phyloP scores from a whole-genome alignment of 1,139 yeast genomes.

The Pichia sp. region DNA sequence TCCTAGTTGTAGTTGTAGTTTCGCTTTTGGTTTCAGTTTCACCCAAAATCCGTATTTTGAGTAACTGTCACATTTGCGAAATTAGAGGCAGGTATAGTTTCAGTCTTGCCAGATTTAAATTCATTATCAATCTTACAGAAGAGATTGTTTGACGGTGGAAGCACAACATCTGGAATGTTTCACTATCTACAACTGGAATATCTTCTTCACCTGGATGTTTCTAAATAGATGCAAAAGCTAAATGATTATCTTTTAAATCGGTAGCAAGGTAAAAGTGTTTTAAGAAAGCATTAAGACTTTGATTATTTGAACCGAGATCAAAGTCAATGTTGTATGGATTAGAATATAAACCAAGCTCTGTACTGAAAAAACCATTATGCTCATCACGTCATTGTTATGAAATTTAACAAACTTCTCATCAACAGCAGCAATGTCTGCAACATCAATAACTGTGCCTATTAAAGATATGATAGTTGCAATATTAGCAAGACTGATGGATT shows the following conservation, averaged over 20 bases:
- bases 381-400: not conserved
- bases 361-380: not conserved
- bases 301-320: slow-evolving; percentile 47
- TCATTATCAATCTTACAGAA: not conserved
- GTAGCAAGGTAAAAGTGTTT: slow-evolving; percentile 41
- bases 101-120: not conserved
- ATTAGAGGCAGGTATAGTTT: not conserved
- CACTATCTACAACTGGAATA: slow-evolving; percentile 4
- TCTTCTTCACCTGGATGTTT: slow-evolving; percentile 1
- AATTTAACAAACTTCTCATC: no score
- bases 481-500: no score
- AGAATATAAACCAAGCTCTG: no score
- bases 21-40: not conserved
- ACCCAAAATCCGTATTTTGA: slow-evolving; percentile 22
- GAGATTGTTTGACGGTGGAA: not conserved
- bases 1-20: not conserved
- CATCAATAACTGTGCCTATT: no score
- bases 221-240: slow-evolving; percentile 33
- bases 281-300: slow-evolving; percentile 41
- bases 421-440: no score
- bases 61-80: not conserved
- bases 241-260: slow-evolving; percentile 38
- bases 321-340: slow-evolving; percentile 28
- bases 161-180: slow-evolving; percentile 2
- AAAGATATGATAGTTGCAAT: no score